These are phyloP conservation scores for Forsythia viridissima DNA, from an alignment of 257 asterid species.

Conservation along the genomic window DNA sequence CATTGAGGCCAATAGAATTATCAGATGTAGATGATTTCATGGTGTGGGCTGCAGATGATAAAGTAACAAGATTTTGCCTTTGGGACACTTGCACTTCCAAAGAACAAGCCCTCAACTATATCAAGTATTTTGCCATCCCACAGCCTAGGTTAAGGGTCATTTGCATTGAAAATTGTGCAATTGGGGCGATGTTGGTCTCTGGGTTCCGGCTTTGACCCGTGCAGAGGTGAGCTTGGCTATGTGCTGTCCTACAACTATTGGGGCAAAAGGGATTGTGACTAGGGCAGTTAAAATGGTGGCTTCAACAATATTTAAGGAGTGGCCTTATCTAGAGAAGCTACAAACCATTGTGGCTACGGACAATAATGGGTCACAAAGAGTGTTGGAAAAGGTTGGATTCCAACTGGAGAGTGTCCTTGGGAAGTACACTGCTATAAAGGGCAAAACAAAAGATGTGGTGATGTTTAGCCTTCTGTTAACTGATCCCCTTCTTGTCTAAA, in stretches of 20 bases:
- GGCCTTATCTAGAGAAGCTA: constrained; percentile 42
- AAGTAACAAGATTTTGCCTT: constrained; percentile 41
- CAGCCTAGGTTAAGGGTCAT: constrained; percentile 48
- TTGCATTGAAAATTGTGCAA: constrained; percentile 33
- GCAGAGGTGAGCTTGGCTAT: constrained; percentile 53
- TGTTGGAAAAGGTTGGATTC: constrained; percentile 14
- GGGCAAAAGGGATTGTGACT: constrained; percentile 52
- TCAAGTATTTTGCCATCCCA: constrained; percentile 36
- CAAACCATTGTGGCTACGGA: constrained; percentile 48
- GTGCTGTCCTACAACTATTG: constrained; percentile 47
- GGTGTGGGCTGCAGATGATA: constrained; percentile 60
- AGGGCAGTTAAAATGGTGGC: constrained; percentile 43
- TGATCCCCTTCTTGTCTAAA: neutral
- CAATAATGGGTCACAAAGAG: constrained; percentile 34
- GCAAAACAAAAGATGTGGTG: constrained; percentile 28
- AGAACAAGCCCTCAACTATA: constrained; percentile 31
- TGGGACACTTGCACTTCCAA: constrained; percentile 58
- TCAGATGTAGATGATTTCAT: constrained; percentile 56
- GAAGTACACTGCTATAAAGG: constrained; percentile 30
- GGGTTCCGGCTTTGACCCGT: constrained; percentile 25
- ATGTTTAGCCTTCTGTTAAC: constrained; percentile 39
- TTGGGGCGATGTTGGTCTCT: constrained; percentile 71
- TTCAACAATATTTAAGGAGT: constrained; percentile 35
- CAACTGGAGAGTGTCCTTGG: constrained; percentile 46
- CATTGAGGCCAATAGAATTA: constrained; percentile 32